Conservation (phyloP, 2,329 filamentous ascomycete genomes). For the Hypoxylon sp. region DNA sequence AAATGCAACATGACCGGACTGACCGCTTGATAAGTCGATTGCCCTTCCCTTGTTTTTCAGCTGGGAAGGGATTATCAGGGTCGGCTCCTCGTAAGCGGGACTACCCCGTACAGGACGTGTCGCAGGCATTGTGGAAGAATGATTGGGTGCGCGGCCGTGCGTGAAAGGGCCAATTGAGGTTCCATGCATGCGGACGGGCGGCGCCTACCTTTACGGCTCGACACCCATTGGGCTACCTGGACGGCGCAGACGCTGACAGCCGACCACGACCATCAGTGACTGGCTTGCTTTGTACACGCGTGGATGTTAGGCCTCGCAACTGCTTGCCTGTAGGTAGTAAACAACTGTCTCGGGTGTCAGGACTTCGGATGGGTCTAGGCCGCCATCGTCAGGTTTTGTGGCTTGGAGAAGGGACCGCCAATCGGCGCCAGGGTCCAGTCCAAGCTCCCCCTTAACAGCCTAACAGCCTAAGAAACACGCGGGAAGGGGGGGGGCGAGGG, state of each 20-base stretch:
- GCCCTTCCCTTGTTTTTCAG: slow-evolving; percentile 13
- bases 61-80: slow-evolving; percentile 13
- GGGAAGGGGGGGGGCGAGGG: slow-evolving; percentile 2
- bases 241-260: slow-evolving; percentile 9
- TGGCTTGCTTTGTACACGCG: neutral
- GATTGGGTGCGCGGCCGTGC: slow-evolving; percentile 15
- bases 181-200: slow-evolving; percentile 10
- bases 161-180: slow-evolving; percentile 1
- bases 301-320: too few relatives aligned
- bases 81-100: neutral
- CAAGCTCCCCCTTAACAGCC: too few relatives aligned
- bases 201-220: neutral
- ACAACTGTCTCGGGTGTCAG: too few relatives aligned
- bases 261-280: slow-evolving; percentile 7
- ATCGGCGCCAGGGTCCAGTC: slow-evolving; percentile 21
- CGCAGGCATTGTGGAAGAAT: slow-evolving; percentile 16
- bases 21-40: slow-evolving; percentile 19
- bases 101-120: neutral
- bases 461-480: neutral
- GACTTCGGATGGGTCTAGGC: slow-evolving; percentile 10
- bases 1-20: slow-evolving; percentile 3
- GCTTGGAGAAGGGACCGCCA: slow-evolving; percentile 23
- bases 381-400: slow-evolving; percentile 23
- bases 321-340: too few relatives aligned
- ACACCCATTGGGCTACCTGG: slow-evolving; percentile 2